A percentile compares a stretch with the other conserved stretches of the same genome.
Evolutionary conservation across 2,329 filamentous ascomycete genomes (phyloP).

Genomic region (Drechslerella dactyloides): DNA sequence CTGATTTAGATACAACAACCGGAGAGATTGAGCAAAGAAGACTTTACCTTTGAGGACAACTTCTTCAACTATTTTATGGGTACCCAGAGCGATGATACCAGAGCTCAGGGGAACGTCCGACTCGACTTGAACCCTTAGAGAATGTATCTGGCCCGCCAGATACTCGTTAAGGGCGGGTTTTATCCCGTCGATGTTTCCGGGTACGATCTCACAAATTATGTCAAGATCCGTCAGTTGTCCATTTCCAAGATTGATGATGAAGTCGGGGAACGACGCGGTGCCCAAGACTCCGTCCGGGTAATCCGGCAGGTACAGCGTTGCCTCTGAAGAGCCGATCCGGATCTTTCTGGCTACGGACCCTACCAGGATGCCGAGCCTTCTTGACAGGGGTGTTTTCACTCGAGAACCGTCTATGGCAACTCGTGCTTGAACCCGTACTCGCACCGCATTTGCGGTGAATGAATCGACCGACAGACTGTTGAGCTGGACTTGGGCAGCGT

Average conservation of each 20-base stretch:
- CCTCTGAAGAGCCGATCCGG: slow-evolving; percentile 72
- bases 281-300: slow-evolving; percentile 80
- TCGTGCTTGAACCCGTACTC: slow-evolving; percentile 78
- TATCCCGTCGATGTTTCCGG: slow-evolving; percentile 78
- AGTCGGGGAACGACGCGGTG: slow-evolving; percentile 74
- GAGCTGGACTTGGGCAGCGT: slow-evolving; percentile 80
- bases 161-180: slow-evolving; percentile 85
- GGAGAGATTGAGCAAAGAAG: slow-evolving; percentile 54
- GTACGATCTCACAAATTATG: slow-evolving; percentile 75
- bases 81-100: slow-evolving; percentile 78
- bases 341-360: slow-evolving; percentile 81
- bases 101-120: slow-evolving; percentile 76
- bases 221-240: slow-evolving; percentile 79
- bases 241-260: slow-evolving; percentile 78
- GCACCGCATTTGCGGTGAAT: slow-evolving; percentile 78
- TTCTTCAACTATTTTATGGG: slow-evolving; percentile 75
- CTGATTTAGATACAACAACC: slow-evolving; percentile 20
- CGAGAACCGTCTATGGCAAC: slow-evolving; percentile 79
- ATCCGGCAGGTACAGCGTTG: slow-evolving; percentile 80
- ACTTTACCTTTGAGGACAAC: slow-evolving; percentile 80
- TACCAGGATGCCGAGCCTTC: slow-evolving; percentile 75
- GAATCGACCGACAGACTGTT: slow-evolving; percentile 84
- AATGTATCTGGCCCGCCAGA: slow-evolving; percentile 76
- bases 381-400: slow-evolving; percentile 73
- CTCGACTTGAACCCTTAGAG: slow-evolving; percentile 74